Conservation (phyloP, 495 filamentous ascomycete species). For the Neurospora sp. region DNA sequence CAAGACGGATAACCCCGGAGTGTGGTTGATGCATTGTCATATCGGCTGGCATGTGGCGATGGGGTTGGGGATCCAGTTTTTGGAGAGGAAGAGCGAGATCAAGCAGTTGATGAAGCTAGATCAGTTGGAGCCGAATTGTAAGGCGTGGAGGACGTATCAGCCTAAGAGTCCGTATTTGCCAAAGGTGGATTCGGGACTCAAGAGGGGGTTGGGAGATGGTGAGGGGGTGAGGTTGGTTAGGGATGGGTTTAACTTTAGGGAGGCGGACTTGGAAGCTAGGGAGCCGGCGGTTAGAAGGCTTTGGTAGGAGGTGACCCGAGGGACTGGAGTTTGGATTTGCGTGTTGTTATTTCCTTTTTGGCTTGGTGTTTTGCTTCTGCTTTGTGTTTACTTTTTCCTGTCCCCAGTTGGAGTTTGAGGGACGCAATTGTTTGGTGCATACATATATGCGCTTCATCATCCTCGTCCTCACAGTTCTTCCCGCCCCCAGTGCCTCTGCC, state of each 20-base stretch:
- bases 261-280: neutral
- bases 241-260: neutral
- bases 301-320: neutral
- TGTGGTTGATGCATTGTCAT: conserved; percentile 39
- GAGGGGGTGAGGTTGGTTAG: neutral
- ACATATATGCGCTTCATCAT: neutral
- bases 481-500: too few relatives aligned
- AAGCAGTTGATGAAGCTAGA: conserved; percentile 22
- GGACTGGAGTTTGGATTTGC: too few relatives aligned
- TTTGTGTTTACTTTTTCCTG: too few relatives aligned
- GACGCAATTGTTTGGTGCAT: too few relatives aligned
- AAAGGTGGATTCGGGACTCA: conserved; percentile 11
- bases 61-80: conserved; percentile 37
- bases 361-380: neutral
- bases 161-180: conserved; percentile 16
- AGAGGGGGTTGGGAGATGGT: neutral
- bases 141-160: conserved; percentile 33
- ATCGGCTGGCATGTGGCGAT: conserved; percentile 42
- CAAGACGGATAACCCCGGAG: conserved; percentile 36
- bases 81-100: conserved; percentile 34
- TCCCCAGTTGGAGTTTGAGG: too few relatives aligned
- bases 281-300: neutral
- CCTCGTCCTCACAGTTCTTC: neutral
- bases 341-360: too few relatives aligned
- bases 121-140: conserved; percentile 27